Evolutionary conservation across 2,329 filamentous ascomycete species (phyloP), one percentile per base, ranked within the genome.

Genomic region (Westerdykella sp.): DNA sequence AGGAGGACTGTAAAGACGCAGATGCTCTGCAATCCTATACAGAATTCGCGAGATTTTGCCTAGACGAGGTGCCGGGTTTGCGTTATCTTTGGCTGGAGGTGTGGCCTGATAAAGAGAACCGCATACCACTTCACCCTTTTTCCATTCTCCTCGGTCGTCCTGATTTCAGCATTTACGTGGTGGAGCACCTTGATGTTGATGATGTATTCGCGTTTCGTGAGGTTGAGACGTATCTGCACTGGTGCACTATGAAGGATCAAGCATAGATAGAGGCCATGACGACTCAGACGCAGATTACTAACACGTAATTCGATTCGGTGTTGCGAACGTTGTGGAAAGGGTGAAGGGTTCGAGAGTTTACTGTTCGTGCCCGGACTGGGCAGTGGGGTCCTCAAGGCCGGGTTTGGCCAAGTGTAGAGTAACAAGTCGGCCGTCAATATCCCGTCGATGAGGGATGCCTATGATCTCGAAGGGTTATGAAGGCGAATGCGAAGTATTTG

Each of bases 1-100:
- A 64, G 37, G 61, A 65, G 40, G 60, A 65, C 31, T 59, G 53
- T 30, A 46, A 38, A 4, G 34, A 23, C 22, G 41, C 18, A 14
- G 48, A 49, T 41, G 46, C 41, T 31, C n/a, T 10, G 11, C 18
- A n/a, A 10, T 36, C 55, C 6, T 63, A 60, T 41, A 36, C 39
- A 3, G 41, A 50, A 3, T 15, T 35, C 13, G 32, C 16, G 32
- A 35, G 12, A 23, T 39, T 39, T 23, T 39, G 23, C 16, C n/a
- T 28, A 39, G n/a, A 6, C 5, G 18, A 23, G 12, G n/a, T 23
- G 37, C 7, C 37, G n/a, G 15, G 37, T n/a, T 23, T 39, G 18
- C n/a, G 16, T 3, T 12, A 7, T 28, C 25, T 28, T 7, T 7
- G 25, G 25, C 25, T 28, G 11, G n/a, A 28, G 11, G 18, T 35